These are phyloP conservation scores for Eragrostis tef DNA, from an alignment of 202 grass and related monocot species.

Conservation along the genomic window DNA sequence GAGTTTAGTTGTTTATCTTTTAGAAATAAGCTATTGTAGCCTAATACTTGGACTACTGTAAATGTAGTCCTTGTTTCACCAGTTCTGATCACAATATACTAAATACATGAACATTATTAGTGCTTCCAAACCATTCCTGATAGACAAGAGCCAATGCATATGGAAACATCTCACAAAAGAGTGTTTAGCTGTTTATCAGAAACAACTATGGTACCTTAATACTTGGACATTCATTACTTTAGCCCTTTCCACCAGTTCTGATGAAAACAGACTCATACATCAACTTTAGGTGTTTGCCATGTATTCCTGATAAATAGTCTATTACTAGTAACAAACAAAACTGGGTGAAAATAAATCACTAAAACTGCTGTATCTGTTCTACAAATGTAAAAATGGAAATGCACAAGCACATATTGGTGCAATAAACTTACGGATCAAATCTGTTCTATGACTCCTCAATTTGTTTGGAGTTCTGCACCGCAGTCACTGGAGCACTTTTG, in stretches of 20 bases:
- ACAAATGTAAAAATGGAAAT: constrained; percentile 49
- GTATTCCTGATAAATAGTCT: constrained; percentile 49
- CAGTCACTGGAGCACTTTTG: constrained; percentile 39
- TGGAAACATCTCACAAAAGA: constrained; percentile 24
- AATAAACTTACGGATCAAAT: constrained; percentile 58
- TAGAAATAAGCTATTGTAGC: constrained; percentile 26
- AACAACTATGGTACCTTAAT: constrained; percentile 28
- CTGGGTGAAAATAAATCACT: constrained; percentile 44
- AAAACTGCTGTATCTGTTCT: constrained; percentile 44
- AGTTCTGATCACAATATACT: not conserved
- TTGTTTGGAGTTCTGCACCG: constrained; percentile 41
- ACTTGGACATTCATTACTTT: constrained; percentile 36
- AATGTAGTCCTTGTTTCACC: too few species aligned
- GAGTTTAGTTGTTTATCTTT: constrained; percentile 33
- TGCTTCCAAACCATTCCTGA: not conserved
- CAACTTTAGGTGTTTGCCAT: constrained; percentile 32
- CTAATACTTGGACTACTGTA: not conserved
- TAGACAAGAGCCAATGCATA: constrained; percentile 19
- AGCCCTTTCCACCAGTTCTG: constrained; percentile 36
- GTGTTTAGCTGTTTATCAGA: constrained; percentile 32
- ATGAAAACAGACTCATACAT: constrained; percentile 41
- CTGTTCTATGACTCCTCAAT: constrained; percentile 46
- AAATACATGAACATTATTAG: not conserved
- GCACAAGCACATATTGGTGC: constrained; percentile 48
- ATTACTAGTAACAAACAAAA: constrained; percentile 49